phyloP scores from a whole-genome alignment of 257 asterid genomes.

The Ilex asprella region DNA sequence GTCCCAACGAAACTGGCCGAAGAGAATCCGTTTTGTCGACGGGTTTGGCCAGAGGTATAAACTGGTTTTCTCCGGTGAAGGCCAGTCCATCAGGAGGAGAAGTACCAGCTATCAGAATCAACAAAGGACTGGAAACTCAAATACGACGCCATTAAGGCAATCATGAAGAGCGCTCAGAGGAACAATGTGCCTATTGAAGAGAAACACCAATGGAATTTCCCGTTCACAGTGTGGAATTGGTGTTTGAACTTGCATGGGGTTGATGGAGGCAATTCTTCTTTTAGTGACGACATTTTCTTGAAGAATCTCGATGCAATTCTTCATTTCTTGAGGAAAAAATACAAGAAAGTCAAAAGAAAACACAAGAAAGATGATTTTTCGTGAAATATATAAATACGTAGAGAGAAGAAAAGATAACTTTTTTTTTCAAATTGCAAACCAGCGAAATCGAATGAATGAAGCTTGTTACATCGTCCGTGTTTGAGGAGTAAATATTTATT shows the following conservation, averaged over 20 bases:
- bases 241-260: conserved; percentile 69
- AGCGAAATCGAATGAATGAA: no score
- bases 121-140: conserved; percentile 58
- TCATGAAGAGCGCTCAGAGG: conserved; percentile 62
- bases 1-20: conserved; percentile 78
- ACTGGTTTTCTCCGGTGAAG: conserved; percentile 54
- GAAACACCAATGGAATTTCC: conserved; percentile 59
- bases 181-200: conserved; percentile 72
- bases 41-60: conserved; percentile 50
- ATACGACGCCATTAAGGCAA: conserved; percentile 67
- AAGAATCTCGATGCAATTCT: no score
- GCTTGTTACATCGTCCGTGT: no score
- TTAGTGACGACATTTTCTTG: conserved; percentile 37
- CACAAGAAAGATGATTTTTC: no score
- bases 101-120: conserved; percentile 42
- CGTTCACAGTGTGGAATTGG: conserved; percentile 38
- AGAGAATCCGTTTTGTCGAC: conserved; percentile 41
- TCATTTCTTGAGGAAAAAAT: no score
- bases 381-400: no score
- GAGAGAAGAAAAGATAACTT: no score
- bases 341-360: no score
- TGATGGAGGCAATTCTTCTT: conserved; percentile 51
- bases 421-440: no score
- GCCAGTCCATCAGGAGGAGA: conserved; percentile 60
- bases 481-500: no score